Conservation (phyloP, 1,284 basidiomycete genomes). For the Moesziomyces parantarcticus region DNA sequence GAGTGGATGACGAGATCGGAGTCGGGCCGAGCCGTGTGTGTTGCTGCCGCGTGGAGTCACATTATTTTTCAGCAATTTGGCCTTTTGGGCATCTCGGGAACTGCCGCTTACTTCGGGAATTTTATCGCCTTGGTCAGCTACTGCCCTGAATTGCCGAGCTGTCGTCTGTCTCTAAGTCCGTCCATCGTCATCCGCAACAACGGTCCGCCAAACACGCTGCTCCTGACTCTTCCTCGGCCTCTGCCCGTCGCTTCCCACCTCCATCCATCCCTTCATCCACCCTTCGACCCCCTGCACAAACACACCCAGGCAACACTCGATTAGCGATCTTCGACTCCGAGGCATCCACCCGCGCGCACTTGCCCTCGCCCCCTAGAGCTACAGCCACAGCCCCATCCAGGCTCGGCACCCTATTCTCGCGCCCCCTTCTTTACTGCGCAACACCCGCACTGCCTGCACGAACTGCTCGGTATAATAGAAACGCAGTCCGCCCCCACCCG, state of each 20-base stretch:
- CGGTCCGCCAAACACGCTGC: too few species aligned
- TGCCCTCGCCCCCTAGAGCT: background rate
- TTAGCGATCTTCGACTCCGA: conserved; percentile 4
- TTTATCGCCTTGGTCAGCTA: background rate
- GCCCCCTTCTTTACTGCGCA: background rate
- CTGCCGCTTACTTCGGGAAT: conserved; percentile 31
- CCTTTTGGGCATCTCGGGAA: conserved; percentile 7
- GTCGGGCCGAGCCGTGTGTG: too few species aligned
- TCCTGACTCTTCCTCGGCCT: conserved; percentile 1
- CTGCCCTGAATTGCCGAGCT: conserved; percentile 20
- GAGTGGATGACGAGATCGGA: too few species aligned
- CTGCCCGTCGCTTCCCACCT: background rate
- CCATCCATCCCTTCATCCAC: background rate
- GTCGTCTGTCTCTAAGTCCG: background rate
- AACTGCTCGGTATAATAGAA: too few species aligned
- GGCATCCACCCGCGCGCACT: conserved; percentile 6
- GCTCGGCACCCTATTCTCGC: too few species aligned
- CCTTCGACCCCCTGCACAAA: background rate
- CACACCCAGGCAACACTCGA: too few species aligned
- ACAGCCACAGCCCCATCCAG: too few species aligned
- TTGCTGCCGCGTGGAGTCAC: too few species aligned
- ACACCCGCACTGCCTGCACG: background rate
- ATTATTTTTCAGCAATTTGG: too few species aligned
- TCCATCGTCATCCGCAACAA: conserved; percentile 1
- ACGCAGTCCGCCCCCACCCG: background rate